Base-by-base conservation (phyloP, 495 filamentous ascomycete species). In the Penicillium parvum region DNA sequence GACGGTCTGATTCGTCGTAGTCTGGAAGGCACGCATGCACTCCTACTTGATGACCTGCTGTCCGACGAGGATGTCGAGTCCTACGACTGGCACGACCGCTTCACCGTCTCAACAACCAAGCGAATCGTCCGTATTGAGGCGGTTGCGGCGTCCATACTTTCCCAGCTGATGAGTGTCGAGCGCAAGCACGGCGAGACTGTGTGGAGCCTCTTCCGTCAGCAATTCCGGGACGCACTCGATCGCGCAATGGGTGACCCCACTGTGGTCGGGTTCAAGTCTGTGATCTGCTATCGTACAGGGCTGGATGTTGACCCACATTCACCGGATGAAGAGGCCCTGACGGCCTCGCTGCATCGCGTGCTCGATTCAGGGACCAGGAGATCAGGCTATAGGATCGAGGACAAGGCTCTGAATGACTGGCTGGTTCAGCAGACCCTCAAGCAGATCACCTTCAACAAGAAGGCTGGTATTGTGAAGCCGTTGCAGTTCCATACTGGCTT, bases 401-500 rank as follows among this genome's bases (percentile, higher is more conserved):
- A 83, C 11, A 78, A 80, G 45, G 65, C 64, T 6, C 61, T 90
- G 23, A 88, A 82, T 49, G 75, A 84, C 39, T 72, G 79, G 51
- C 55, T 92, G 11, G 79, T 95, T 7, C 73, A 81, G 19, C 47
- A 63, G 57, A 43, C 72, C 54, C 16, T 84, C 5, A 55, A 61
- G 32, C 26, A 32, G 3, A 60, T 58, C 21, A 34, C 50, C 0
- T 58, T 49, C 15, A 43, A 43, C 14, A 58, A 58, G 29, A 49
- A 28, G 16, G 43, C 47, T 4, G 34, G 41, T 49, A 41, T 56
- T 14, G 75, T 68, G 43, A 92, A 92, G 53, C 87, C 90, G 1
- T 57, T 96, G 20, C 89, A 95, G 53, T 86, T 96, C 44, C 88
- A 95, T 52, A 91, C 87, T 0, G 90, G 90, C 0, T 71, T 95